Conservation (phyloP, 2,329 filamentous ascomycete species). For the Sphaceloma murrayae region DNA sequence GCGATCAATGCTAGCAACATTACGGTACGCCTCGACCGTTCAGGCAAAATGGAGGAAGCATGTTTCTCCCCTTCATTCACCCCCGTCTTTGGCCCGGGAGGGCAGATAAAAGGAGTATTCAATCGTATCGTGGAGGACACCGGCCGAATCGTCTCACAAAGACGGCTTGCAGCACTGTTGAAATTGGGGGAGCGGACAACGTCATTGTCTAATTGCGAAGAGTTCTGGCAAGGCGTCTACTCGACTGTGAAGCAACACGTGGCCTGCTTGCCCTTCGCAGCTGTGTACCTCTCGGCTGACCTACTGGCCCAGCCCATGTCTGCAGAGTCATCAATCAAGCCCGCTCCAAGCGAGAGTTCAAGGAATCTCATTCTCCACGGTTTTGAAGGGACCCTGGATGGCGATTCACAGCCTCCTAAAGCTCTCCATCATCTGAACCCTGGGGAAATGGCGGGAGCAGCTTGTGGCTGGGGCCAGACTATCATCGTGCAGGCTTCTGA, state of each 20-base stretch:
- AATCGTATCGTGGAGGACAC: slow-evolving; percentile 17
- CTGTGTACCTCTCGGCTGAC: background rate
- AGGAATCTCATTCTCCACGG: too few species aligned
- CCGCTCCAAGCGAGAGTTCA: background rate
- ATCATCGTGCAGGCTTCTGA: too few species aligned
- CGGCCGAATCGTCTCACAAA: slow-evolving; percentile 15
- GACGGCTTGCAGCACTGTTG: slow-evolving; percentile 12
- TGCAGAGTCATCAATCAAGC: background rate
- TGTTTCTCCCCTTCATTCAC: slow-evolving; percentile 16
- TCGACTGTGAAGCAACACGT: background rate
- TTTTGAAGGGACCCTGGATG: too few species aligned
- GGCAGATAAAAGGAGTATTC: slow-evolving; percentile 16
- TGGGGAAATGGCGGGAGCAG: too few species aligned
- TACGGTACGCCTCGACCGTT: too few species aligned
- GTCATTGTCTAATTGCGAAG: too few species aligned
- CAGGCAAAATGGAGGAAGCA: slow-evolving; percentile 16
- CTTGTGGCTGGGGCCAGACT: too few species aligned
- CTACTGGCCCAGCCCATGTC: too few species aligned
- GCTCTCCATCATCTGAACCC: too few species aligned
- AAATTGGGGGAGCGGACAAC: background rate
- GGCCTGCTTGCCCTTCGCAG: background rate
- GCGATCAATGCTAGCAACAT: too few species aligned
- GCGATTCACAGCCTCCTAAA: too few species aligned
- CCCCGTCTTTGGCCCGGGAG: slow-evolving; percentile 16
- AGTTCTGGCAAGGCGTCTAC: background rate